These are phyloP conservation scores for Eragrostis nindensis DNA, from an alignment of 176 grass and related monocot species.

Conservation along the genomic window DNA sequence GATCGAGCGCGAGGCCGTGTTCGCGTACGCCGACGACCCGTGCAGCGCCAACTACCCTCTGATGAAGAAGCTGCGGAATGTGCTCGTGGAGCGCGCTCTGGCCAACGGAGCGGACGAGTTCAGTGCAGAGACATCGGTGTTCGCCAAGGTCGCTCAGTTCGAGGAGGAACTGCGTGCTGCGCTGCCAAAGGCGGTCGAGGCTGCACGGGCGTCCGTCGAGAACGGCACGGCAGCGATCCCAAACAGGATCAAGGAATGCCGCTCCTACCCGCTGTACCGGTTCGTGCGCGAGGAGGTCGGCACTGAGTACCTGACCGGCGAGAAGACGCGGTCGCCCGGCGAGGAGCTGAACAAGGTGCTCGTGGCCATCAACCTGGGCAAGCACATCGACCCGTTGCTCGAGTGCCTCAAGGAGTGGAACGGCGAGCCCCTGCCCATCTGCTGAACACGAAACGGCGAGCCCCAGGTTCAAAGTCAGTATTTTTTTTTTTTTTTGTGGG, in stretches of 20 bases:
- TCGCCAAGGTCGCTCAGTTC: slow-evolving; percentile 55
- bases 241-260: slow-evolving; percentile 60
- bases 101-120: slow-evolving; percentile 52
- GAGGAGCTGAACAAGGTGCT: slow-evolving; percentile 58
- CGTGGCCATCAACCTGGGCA: slow-evolving; percentile 37
- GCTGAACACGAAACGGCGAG: no score
- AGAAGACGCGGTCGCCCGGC: slow-evolving; percentile 42
- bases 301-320: slow-evolving; percentile 39
- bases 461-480: neutral
- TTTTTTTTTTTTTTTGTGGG: neutral
- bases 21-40: slow-evolving; percentile 69
- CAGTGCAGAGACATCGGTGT: slow-evolving; percentile 47
- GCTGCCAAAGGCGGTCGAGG: slow-evolving; percentile 61
- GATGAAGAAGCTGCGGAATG: slow-evolving; percentile 67
- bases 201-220: slow-evolving; percentile 50
- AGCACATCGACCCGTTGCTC: slow-evolving; percentile 47
- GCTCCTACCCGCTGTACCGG: slow-evolving; percentile 62
- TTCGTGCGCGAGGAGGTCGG: slow-evolving; percentile 61
- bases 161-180: slow-evolving; percentile 49
- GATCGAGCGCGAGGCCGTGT: slow-evolving; percentile 62
- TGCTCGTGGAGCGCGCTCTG: slow-evolving; percentile 67
- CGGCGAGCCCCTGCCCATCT: slow-evolving; percentile 42
- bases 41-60: slow-evolving; percentile 66
- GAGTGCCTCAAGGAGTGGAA: slow-evolving; percentile 56
- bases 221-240: slow-evolving; percentile 48